A percentile compares a stretch with the other conserved stretches of the same genome.
Evolutionary conservation across 2,329 filamentous ascomycete genomes (phyloP).

Genomic region (Pseudocercospora musae): DNA sequence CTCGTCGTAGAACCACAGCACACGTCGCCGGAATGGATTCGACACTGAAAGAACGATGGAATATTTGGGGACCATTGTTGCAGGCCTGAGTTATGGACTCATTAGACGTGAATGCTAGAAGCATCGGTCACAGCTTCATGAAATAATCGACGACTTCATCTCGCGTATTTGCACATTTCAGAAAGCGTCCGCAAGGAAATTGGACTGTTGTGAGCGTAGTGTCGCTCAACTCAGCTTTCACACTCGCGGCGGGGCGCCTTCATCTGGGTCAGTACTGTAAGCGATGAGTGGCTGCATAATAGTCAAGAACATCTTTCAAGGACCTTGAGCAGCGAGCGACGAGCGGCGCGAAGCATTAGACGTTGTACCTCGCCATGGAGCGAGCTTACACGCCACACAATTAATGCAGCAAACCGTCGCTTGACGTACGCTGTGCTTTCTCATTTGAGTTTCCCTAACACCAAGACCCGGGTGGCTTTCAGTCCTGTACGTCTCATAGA

Average conservation of each 20-base stretch:
- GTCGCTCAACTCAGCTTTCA: no score
- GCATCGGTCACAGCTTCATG: neutral
- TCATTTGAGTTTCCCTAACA: neutral
- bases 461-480: neutral
- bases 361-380: neutral
- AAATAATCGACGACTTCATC: neutral
- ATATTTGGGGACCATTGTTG: neutral
- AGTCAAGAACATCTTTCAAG: no score
- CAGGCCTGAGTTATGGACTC: neutral
- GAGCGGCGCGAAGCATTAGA: neutral
- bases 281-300: no score
- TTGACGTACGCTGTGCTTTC: neutral
- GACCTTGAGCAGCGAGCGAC: no score
- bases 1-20: neutral
- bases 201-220: no score
- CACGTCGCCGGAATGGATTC: neutral
- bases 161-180: no score
- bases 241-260: no score
- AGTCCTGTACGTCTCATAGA: neutral
- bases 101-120: neutral
- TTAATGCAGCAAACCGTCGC: neutral
- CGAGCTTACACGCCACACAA: neutral
- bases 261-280: no score
- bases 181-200: no score
- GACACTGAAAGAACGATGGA: neutral